Conservation (phyloP, 2,329 filamentous ascomycete genomes). For the Ophiosphaerella herpotricha region DNA sequence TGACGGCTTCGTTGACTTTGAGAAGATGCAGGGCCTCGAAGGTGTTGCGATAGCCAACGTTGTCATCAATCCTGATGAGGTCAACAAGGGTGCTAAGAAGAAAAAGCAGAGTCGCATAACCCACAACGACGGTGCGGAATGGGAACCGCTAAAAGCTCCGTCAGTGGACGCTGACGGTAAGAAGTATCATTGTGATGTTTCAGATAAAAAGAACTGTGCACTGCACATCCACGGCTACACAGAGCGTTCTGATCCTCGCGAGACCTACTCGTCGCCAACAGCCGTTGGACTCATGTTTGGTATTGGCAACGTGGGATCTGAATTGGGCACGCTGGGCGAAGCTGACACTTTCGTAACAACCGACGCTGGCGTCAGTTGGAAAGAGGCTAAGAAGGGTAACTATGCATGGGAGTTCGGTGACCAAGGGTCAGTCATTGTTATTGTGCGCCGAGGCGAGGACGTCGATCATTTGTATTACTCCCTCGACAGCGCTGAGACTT, state of each 20-base stretch:
- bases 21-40: constrained; percentile 91
- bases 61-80: constrained; percentile 73
- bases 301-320: constrained; percentile 84
- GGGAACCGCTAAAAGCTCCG: constrained; percentile 78
- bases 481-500: constrained; percentile 78
- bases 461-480: constrained; percentile 76
- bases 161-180: constrained; percentile 71
- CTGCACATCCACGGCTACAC: constrained; percentile 96
- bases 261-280: constrained; percentile 85
- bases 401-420: constrained; percentile 97
- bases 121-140: constrained; percentile 92
- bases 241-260: constrained; percentile 77
- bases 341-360: constrained; percentile 88
- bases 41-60: constrained; percentile 87
- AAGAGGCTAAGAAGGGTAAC: constrained; percentile 79
- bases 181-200: constrained; percentile 68
- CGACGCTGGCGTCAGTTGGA: constrained; percentile 91
- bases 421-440: constrained; percentile 88
- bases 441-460: constrained; percentile 72
- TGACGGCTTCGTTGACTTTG: constrained; percentile 85
- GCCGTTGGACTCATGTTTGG: constrained; percentile 91
- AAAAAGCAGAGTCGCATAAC: constrained; percentile 88
- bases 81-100: constrained; percentile 69
- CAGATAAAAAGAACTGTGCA: constrained; percentile 69
- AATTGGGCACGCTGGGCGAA: constrained; percentile 68